Evolutionary conservation across 2,329 filamentous ascomycete species (phyloP).

Genomic region (Triangularia setosa): DNA sequence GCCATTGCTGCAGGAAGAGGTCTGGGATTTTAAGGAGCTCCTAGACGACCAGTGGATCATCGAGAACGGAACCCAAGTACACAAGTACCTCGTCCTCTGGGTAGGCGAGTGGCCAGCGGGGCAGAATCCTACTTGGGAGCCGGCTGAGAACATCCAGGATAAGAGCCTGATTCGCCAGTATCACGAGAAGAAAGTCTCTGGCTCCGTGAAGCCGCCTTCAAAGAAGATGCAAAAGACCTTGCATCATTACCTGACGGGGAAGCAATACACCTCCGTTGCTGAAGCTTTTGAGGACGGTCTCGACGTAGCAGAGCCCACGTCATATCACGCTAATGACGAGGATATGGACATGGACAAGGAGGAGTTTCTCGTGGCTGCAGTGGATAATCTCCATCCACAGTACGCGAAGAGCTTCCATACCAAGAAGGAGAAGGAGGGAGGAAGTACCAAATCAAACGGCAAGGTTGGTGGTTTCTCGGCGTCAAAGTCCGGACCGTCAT

Average conservation of each 20-base stretch:
- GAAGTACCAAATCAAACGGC: not conserved
- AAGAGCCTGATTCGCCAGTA: constrained; percentile 40
- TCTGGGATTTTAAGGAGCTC: constrained; percentile 27
- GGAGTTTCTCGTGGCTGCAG: constrained; percentile 15
- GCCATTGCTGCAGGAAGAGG: constrained; percentile 20
- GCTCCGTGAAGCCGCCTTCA: constrained; percentile 11
- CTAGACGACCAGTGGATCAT: constrained; percentile 35
- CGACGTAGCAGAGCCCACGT: constrained; percentile 7
- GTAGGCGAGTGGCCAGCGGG: constrained; percentile 53
- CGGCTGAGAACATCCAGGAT: constrained; percentile 46
- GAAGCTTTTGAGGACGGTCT: constrained; percentile 29
- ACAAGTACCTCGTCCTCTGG: constrained; percentile 53
- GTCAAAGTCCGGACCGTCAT: not conserved
- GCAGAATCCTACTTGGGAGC: constrained; percentile 58
- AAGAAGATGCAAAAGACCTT: constrained; percentile 17
- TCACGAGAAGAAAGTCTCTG: constrained; percentile 30
- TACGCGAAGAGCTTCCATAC: not conserved
- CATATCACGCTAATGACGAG: not conserved
- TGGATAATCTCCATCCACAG: not conserved
- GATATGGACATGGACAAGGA: constrained; percentile 18
- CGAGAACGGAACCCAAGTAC: constrained; percentile 36
- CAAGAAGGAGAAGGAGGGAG: not conserved
- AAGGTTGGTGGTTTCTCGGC: not conserved
- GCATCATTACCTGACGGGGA: constrained; percentile 13
- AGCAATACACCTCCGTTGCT: constrained; percentile 25